A percentile compares a stretch with the other conserved stretches of the same genome.
phyloP scores from a whole-genome alignment of 139 green algal species.

The Tetraselmis chui region DNA sequence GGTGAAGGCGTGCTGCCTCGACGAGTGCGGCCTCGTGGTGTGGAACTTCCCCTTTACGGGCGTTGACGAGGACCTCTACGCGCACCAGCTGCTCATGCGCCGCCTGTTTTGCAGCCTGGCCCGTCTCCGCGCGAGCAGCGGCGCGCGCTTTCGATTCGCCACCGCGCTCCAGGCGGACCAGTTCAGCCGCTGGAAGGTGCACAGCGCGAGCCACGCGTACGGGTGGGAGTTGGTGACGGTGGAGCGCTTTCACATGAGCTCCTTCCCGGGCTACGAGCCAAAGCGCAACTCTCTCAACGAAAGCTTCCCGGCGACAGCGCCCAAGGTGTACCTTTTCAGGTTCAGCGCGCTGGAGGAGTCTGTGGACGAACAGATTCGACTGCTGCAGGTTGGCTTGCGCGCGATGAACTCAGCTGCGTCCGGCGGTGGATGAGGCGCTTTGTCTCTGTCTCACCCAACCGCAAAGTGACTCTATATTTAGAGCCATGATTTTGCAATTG shows the following conservation, averaged over 20 bases:
- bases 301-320: slow-evolving; percentile 8
- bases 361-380: too few relatives aligned
- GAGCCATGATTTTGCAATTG: too few relatives aligned
- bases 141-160: slow-evolving; percentile 4
- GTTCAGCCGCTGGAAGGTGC: slow-evolving; percentile 23
- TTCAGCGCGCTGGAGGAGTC: too few relatives aligned
- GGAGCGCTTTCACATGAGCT: neutral
- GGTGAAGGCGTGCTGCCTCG: slow-evolving; percentile 3
- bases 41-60: slow-evolving; percentile 28
- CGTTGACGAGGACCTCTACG: slow-evolving; percentile 24
- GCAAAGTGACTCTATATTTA: too few relatives aligned
- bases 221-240: slow-evolving; percentile 20
- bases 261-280: slow-evolving; percentile 22
- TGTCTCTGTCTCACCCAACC: too few relatives aligned
- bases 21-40: slow-evolving; percentile 12
- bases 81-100: slow-evolving; percentile 22
- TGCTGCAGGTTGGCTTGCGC: too few relatives aligned
- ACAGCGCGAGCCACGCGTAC: slow-evolving; percentile 6
- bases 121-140: neutral
- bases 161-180: slow-evolving; percentile 17
- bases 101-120: slow-evolving; percentile 6
- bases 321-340: slow-evolving; percentile 19
- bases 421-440: too few relatives aligned
- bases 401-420: too few relatives aligned
- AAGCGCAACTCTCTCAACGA: slow-evolving; percentile 1